These are phyloP conservation scores for Ceriops zippeliana DNA, from an alignment of 345 rosid species.

Conservation along the genomic window DNA sequence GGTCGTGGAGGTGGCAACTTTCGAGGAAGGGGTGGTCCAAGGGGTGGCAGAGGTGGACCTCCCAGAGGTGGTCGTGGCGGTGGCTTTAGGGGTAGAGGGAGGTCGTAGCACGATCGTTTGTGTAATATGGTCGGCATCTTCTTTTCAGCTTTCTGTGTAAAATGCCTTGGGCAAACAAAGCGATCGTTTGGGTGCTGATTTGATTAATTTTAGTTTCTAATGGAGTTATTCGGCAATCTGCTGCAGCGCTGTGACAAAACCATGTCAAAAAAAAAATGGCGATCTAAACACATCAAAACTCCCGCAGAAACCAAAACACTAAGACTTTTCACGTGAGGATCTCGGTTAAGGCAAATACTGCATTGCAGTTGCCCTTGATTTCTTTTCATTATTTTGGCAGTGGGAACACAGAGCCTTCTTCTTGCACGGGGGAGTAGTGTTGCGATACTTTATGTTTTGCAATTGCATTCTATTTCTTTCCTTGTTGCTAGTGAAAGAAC, in stretches of 20 bases:
- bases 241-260: background rate
- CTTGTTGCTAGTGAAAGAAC: too few relatives aligned
- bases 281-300: too few relatives aligned
- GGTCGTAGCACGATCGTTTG: constrained; percentile 29
- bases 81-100: constrained; percentile 68
- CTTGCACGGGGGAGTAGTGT: too few relatives aligned
- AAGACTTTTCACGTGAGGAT: too few relatives aligned
- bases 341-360: too few relatives aligned
- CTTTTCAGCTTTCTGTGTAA: constrained; percentile 11
- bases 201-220: constrained; percentile 6
- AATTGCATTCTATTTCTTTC: too few relatives aligned
- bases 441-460: too few relatives aligned
- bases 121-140: constrained; percentile 21
- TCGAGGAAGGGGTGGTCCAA: constrained; percentile 66
- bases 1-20: constrained; percentile 37
- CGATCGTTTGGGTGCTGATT: constrained; percentile 12
- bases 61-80: constrained; percentile 42
- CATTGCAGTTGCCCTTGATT: too few relatives aligned
- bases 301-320: too few relatives aligned
- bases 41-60: constrained; percentile 54
- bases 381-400: too few relatives aligned
- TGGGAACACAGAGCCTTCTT: too few relatives aligned
- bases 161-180: constrained; percentile 8
- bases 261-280: too few relatives aligned
- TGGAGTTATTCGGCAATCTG: background rate